Evolutionary conservation across 352 stramenopile genomes (phyloP).

Genomic region (Globisporangium acanthophoron): DNA sequence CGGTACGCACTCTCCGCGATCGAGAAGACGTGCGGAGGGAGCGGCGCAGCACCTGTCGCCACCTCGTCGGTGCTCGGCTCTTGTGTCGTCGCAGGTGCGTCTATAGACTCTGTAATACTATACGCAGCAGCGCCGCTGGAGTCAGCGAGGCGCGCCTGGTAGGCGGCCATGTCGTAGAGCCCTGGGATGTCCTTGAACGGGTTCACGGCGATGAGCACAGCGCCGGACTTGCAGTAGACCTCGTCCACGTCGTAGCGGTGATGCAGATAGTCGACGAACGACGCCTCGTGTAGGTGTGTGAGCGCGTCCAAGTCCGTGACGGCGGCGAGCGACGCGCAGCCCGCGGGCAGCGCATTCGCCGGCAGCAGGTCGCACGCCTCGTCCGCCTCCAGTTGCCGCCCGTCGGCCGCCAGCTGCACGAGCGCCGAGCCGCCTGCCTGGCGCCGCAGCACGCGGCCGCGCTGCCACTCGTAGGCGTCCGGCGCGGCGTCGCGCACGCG

Average conservation of each 20-base stretch:
- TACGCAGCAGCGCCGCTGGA: not conserved
- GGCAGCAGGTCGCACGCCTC: conserved; percentile 54
- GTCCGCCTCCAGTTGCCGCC: conserved; percentile 22
- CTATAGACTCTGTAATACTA: not conserved
- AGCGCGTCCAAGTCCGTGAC: conserved; percentile 70
- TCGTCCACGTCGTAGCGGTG: conserved; percentile 66
- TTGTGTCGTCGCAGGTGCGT: not conserved
- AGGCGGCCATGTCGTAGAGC: conserved; percentile 55
- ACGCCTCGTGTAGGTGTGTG: conserved; percentile 73
- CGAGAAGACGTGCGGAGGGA: conserved; percentile 78
- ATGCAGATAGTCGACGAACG: conserved; percentile 74
- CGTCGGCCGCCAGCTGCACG: conserved; percentile 4
- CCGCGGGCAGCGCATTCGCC: conserved; percentile 32
- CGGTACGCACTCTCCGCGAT: conserved; percentile 71
- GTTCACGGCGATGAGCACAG: conserved; percentile 75
- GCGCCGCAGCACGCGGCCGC: conserved; percentile 34
- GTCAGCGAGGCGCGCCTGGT: conserved; percentile 23
- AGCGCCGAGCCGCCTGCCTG: conserved; percentile 9
- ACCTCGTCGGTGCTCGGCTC: not conserved
- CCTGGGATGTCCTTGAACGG: conserved; percentile 67
- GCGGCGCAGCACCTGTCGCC: conserved; percentile 11
- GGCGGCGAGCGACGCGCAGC: conserved; percentile 33
- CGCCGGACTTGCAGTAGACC: conserved; percentile 71
- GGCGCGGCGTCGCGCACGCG: conserved; percentile 22
- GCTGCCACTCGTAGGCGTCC: conserved; percentile 43